A percentile compares a stretch with the other conserved stretches of the same genome.
Conservation (phyloP, 176 grass and related monocot species). For the Lolium multiflorum region DNA sequence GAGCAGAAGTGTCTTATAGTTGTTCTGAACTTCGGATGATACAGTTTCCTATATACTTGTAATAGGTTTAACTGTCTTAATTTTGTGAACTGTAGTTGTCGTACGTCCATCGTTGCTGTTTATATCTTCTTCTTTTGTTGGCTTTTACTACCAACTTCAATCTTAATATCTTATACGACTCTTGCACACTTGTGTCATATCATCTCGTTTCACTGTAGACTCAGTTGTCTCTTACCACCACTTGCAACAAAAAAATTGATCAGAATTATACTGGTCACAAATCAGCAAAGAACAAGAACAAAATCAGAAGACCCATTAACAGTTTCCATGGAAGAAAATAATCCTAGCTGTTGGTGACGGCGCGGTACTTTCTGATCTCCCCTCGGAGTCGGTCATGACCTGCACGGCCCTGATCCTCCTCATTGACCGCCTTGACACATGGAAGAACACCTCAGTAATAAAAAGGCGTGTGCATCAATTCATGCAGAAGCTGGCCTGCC, state of each 20-base stretch:
- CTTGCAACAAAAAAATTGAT: constrained; percentile 3
- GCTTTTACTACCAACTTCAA: not conserved
- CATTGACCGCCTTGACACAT: not conserved
- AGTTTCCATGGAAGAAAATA: not conserved
- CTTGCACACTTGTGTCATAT: not conserved
- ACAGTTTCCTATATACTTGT: not conserved
- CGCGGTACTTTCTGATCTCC: not conserved
- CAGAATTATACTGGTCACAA: not conserved
- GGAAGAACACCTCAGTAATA: constrained; percentile 51
- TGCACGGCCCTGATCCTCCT: too few relatives aligned
- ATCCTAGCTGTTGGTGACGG: not conserved
- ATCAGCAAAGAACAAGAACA: not conserved
- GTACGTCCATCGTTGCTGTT: not conserved
- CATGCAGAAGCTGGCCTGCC: too few relatives aligned
- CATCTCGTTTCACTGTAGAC: not conserved
- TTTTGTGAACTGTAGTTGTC: not conserved
- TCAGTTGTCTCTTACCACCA: not conserved
- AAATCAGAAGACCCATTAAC: not conserved
- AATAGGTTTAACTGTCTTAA: not conserved
- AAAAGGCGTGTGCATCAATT: too few relatives aligned
- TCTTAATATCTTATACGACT: not conserved
- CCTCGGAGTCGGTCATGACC: too few relatives aligned
- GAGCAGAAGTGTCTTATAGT: not conserved
- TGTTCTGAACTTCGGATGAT: not conserved
- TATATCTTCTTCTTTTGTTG: not conserved